phyloP scores from a whole-genome alignment of 2,329 filamentous ascomycete species.

The Byssoonygena ceratinophila region DNA sequence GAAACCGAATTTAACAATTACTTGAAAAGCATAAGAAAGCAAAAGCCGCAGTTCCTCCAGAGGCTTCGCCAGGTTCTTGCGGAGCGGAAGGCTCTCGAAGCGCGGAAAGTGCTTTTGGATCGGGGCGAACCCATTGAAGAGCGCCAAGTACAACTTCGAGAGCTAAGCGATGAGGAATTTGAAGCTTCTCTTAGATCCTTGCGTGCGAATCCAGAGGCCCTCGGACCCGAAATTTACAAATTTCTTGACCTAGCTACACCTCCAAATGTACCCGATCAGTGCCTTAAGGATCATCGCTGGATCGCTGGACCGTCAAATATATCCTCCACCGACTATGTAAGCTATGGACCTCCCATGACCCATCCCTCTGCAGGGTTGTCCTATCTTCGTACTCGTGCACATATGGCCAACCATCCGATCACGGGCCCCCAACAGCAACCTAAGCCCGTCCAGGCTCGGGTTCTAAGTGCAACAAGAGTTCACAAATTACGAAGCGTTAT shows the following conservation, averaged over 20 bases:
- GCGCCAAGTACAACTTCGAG: slow-evolving; percentile 20
- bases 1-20: slow-evolving; percentile 46
- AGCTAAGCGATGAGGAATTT: slow-evolving; percentile 39
- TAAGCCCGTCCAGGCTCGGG: slow-evolving; percentile 47
- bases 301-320: slow-evolving; percentile 28
- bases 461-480: slow-evolving; percentile 40
- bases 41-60: slow-evolving; percentile 32
- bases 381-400: slow-evolving; percentile 47
- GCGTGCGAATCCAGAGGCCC: slow-evolving; percentile 33
- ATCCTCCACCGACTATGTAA: slow-evolving; percentile 35
- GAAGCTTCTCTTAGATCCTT: slow-evolving; percentile 37
- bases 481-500: slow-evolving; percentile 22
- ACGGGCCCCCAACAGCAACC: slow-evolving; percentile 48
- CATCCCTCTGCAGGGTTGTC: slow-evolving; percentile 56
- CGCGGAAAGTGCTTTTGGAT: slow-evolving; percentile 32
- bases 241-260: slow-evolving; percentile 47
- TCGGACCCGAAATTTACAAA: slow-evolving; percentile 44
- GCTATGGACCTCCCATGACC: slow-evolving; percentile 46
- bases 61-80: slow-evolving; percentile 29
- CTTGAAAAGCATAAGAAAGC: slow-evolving; percentile 36
- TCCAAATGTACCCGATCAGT: slow-evolving; percentile 29
- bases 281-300: slow-evolving; percentile 29
- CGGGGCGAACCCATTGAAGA: slow-evolving; percentile 30
- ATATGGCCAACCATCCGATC: slow-evolving; percentile 49
- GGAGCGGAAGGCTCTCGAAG: slow-evolving; percentile 28